phyloP scores from a whole-genome alignment of 2,329 filamentous ascomycete genomes.

The Alternaria incomplexa region DNA sequence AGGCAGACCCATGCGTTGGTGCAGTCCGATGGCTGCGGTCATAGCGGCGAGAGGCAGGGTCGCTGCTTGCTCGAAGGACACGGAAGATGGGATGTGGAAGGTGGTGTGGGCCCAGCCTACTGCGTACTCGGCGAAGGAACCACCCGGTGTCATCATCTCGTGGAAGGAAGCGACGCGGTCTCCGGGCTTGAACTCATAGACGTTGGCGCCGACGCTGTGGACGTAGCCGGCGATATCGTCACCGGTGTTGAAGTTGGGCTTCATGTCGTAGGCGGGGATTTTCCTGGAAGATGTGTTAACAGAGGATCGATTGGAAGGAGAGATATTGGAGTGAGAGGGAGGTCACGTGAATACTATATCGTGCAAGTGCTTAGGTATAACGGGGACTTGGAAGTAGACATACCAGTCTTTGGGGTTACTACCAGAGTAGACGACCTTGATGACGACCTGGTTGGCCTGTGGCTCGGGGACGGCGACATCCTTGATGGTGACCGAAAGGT shows the following conservation, averaged over 20 bases:
- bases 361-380: too few relatives aligned
- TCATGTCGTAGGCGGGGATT: constrained; percentile 19
- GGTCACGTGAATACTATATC: too few relatives aligned
- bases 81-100: constrained; percentile 59
- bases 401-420: constrained; percentile 59
- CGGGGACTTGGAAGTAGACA: constrained; percentile 4
- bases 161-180: constrained; percentile 65
- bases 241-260: constrained; percentile 52
- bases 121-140: constrained; percentile 68
- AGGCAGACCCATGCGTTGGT: constrained; percentile 50
- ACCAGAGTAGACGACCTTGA: constrained; percentile 49
- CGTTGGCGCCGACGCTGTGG: constrained; percentile 60
- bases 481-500: constrained; percentile 46
- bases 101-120: constrained; percentile 63
- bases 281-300: constrained; percentile 26
- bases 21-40: constrained; percentile 56
- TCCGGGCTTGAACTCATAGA: constrained; percentile 63
- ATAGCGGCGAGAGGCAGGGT: constrained; percentile 55
- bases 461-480: constrained; percentile 43
- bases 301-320: not conserved
- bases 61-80: constrained; percentile 59
- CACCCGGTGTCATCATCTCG: constrained; percentile 58
- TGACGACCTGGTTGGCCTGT: constrained; percentile 44
- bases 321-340: not conserved
- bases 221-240: constrained; percentile 64